Evolutionary conservation across 108 stramenopile species (phyloP), one percentile per base, ranked within the genome.

Genomic region (Asterionellopsis glacialis): DNA sequence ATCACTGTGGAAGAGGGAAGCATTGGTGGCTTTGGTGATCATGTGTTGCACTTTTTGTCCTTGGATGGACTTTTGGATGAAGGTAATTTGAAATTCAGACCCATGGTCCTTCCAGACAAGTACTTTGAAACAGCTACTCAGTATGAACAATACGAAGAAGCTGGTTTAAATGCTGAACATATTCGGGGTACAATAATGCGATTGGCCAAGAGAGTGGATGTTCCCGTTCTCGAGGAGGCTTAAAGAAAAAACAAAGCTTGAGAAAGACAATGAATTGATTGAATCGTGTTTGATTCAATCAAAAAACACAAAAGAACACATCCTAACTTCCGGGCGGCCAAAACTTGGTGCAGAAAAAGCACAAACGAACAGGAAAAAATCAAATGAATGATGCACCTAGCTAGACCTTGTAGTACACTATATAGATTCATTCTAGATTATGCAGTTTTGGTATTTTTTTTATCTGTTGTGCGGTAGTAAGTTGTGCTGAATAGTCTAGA

Each of bases 121-220:
- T 95, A 86, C 73, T 95, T 98, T 68, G 97, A 98, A 70, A 84
- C 95, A 0, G 97, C 89, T 9, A 91, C 97, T 19, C 97, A 98
- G 68, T 76, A 89, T 45, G 90, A 98, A 66, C 97, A 98, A 71
- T 98, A 98, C 73, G 97, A 98, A 64, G 79, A 85, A 74, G 97
- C 97, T 13, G 94, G 95, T 5, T 76, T 98, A 61, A 94, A 94
- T 63, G 77, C 91, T 25, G 73, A 83, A 55, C 97, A 98, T 74
- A 96, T 98, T 61, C 67, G 76, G 55, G 93, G 89, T 0, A 96
- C 92, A 5, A 83, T 95, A 40, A 55, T 91, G 52, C 70, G 89
- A 49, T 67, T 91, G 74, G 80, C 76, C 0, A 73, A 84, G 57
- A 78, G 82, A 61, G 72, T 85, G 15, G 55, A 87, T 16, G 84